phyloP scores from a whole-genome alignment of 768 basidiomycete species.

The Chalciporus sphaerocephalus region DNA sequence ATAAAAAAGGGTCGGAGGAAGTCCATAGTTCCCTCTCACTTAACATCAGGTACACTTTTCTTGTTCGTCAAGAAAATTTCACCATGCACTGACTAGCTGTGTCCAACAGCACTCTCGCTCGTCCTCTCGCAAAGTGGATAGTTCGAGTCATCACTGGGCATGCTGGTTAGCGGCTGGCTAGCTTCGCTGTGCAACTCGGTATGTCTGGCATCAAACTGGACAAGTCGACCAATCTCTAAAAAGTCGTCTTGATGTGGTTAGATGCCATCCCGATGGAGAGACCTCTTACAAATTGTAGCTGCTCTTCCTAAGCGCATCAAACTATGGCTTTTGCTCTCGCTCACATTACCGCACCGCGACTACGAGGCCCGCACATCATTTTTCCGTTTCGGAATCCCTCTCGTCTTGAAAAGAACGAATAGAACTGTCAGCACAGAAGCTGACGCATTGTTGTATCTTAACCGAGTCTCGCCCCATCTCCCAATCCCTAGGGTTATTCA shows the following conservation, averaged over 20 bases:
- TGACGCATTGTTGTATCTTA: slow-evolving; percentile 20
- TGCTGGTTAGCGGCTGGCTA: background rate
- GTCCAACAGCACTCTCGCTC: background rate
- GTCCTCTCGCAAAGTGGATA: background rate
- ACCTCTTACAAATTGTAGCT: background rate
- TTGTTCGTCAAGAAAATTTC: background rate
- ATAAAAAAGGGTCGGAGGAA: background rate
- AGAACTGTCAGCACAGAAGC: slow-evolving; percentile 18
- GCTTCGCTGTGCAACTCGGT: background rate
- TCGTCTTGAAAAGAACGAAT: slow-evolving; percentile 15
- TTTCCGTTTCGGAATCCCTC: slow-evolving; percentile 20
- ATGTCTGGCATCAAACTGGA: background rate
- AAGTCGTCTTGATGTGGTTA: background rate
- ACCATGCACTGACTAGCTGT: background rate
- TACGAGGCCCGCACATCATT: slow-evolving; percentile 6
- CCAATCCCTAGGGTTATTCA: slow-evolving; percentile 22
- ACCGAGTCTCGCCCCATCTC: slow-evolving; percentile 11
- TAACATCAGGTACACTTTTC: background rate
- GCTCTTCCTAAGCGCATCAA: background rate
- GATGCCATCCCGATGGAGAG: background rate
- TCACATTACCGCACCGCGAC: slow-evolving; percentile 3
- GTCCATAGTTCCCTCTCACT: background rate
- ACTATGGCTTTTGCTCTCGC: background rate
- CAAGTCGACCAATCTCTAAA: background rate
- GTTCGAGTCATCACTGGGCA: background rate